These are phyloP conservation scores for Bombardia bombarda DNA, from an alignment of 495 filamentous ascomycete species.

Conservation along the genomic window DNA sequence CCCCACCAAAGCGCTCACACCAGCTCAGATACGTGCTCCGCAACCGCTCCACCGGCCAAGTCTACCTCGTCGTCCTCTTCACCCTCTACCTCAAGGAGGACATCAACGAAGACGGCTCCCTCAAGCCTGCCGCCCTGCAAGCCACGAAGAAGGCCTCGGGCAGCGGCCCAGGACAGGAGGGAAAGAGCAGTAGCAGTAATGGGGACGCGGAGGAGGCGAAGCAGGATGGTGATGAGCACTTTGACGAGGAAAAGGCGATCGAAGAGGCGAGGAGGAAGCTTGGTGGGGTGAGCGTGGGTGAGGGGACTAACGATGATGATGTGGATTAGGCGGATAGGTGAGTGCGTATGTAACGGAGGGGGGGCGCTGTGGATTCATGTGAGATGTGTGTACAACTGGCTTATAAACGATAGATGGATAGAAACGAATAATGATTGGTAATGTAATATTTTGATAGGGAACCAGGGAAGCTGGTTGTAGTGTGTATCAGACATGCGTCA, in stretches of 20 bases:
- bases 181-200: too few species aligned
- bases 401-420: too few species aligned
- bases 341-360: neutral
- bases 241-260: constrained; percentile 17
- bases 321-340: constrained; percentile 13
- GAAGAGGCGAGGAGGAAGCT: constrained; percentile 18
- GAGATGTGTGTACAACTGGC: too few species aligned
- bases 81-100: constrained; percentile 59
- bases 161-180: constrained; percentile 1
- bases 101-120: constrained; percentile 48
- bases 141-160: constrained; percentile 6
- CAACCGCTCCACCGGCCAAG: constrained; percentile 57
- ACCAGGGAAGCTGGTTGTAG: too few species aligned
- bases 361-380: too few species aligned
- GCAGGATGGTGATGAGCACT: constrained; percentile 5
- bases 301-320: constrained; percentile 16
- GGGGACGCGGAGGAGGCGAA: neutral
- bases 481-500: too few species aligned
- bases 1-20: constrained; percentile 46
- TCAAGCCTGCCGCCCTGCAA: constrained; percentile 36
- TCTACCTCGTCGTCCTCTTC: constrained; percentile 75
- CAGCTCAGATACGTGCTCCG: constrained; percentile 81
- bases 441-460: too few species aligned
- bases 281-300: constrained; percentile 4
- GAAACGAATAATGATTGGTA: too few species aligned